Conservation (phyloP, 202 grass and related monocot genomes). For the Setaria italica region DNA sequence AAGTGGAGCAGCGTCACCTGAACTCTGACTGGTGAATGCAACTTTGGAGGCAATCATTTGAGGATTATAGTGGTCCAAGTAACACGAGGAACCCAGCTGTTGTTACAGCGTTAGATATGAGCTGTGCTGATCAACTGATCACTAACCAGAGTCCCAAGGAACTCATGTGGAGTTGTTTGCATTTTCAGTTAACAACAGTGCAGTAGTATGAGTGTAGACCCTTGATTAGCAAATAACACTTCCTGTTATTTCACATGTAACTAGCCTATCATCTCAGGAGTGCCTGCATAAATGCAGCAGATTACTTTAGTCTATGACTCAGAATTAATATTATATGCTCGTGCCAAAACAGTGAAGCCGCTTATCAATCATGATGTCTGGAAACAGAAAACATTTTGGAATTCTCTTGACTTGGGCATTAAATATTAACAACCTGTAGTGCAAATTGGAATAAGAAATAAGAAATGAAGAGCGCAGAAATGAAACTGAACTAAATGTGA, state of each 20-base stretch:
- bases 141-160: constrained; percentile 40
- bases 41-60: constrained; percentile 42
- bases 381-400: constrained; percentile 19
- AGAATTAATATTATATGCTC: constrained; percentile 22
- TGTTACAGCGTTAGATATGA: constrained; percentile 34
- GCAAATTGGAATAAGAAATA: not conserved
- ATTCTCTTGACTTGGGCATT: constrained; percentile 15
- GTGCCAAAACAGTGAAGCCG: constrained; percentile 16
- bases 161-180: constrained; percentile 46
- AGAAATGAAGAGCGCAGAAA: not conserved
- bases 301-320: constrained; percentile 13
- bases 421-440: not conserved
- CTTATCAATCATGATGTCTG: constrained; percentile 12
- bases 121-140: constrained; percentile 37
- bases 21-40: constrained; percentile 25
- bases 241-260: constrained; percentile 22
- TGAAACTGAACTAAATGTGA: constrained; percentile 1
- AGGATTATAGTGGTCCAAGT: constrained; percentile 35
- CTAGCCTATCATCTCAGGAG: not conserved
- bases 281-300: constrained; percentile 33
- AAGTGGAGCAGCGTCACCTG: constrained; percentile 39
- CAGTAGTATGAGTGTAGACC: constrained; percentile 39
- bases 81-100: constrained; percentile 7
- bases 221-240: constrained; percentile 33
- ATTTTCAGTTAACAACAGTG: constrained; percentile 24